Conservation (phyloP, 805 yeast genomes). For the Candida silvicultrix region DNA sequence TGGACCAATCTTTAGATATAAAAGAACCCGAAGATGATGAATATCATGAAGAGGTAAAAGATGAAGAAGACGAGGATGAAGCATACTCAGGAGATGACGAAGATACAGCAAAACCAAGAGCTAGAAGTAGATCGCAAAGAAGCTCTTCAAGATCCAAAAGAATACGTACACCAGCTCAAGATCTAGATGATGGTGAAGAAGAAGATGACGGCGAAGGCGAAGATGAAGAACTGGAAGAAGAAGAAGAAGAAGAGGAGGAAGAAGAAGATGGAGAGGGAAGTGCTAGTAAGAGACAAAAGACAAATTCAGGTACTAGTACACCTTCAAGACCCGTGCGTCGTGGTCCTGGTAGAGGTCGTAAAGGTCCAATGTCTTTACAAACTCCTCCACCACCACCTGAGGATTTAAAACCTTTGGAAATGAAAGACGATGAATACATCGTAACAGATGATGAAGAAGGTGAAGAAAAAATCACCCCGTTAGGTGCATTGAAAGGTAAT, state of each 20-base stretch:
- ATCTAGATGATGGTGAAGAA: slow-evolving; percentile 11
- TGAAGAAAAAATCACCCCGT: slow-evolving; percentile 57
- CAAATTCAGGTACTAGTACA: slow-evolving; percentile 8
- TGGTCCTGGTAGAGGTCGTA: slow-evolving; percentile 31
- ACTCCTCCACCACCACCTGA: slow-evolving; percentile 31
- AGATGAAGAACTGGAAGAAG: slow-evolving; percentile 14
- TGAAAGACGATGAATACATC: slow-evolving; percentile 71
- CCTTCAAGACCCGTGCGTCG: slow-evolving; percentile 18
- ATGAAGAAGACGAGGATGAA: slow-evolving; percentile 17
- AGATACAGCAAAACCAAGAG: slow-evolving; percentile 19
- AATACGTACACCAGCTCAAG: slow-evolving; percentile 11
- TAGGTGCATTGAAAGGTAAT: slow-evolving; percentile 66
- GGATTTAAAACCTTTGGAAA: slow-evolving; percentile 57
- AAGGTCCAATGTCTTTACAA: slow-evolving; percentile 3
- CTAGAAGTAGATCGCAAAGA: slow-evolving; percentile 20
- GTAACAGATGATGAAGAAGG: slow-evolving; percentile 77
- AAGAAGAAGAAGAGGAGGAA: slow-evolving; percentile 18
- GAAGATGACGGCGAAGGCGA: slow-evolving; percentile 17
- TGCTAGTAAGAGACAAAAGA: slow-evolving; percentile 6
- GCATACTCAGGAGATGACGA: slow-evolving; percentile 18
- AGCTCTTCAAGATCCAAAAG: slow-evolving; percentile 1
- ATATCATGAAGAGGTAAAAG: not conserved
- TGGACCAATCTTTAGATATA: not conserved
- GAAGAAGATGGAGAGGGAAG: slow-evolving; percentile 10
- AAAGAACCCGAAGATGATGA: slow-evolving; percentile 1